phyloP scores from a whole-genome alignment of 139 green algal genomes.

The Trebouxia sp. region DNA sequence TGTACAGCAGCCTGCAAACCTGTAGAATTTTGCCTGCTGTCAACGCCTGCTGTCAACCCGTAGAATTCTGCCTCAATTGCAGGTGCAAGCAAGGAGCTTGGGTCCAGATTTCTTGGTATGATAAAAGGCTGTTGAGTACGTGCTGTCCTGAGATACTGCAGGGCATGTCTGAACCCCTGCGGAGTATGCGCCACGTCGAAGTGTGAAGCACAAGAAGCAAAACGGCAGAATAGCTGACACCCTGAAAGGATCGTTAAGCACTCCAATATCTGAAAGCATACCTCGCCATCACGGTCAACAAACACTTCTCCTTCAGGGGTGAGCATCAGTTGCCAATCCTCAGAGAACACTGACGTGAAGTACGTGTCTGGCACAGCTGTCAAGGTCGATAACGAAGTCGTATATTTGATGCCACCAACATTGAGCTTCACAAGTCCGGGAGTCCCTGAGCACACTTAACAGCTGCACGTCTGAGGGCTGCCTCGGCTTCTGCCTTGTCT shows the following conservation, averaged over 20 bases:
- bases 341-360: not conserved
- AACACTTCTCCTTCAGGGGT: not conserved
- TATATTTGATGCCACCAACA: not conserved
- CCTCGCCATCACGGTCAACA: not conserved
- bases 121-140: not conserved
- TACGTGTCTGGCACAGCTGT: not conserved
- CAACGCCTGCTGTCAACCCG: too few relatives aligned
- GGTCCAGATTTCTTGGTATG: too few relatives aligned
- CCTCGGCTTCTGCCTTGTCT: slow-evolving; percentile 11
- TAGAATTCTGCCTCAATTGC: too few relatives aligned
- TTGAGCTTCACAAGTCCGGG: slow-evolving; percentile 18
- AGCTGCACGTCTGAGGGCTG: slow-evolving; percentile 15
- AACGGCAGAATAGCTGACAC: too few relatives aligned
- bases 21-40: too few relatives aligned
- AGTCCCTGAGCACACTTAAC: slow-evolving; percentile 6
- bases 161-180: not conserved
- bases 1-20: too few relatives aligned
- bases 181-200: too few relatives aligned
- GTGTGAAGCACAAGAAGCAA: too few relatives aligned
- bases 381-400: not conserved
- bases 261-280: too few relatives aligned
- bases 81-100: too few relatives aligned
- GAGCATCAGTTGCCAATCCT: not conserved
- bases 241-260: too few relatives aligned
- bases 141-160: not conserved